Percentiles rank a stretch among this genome's conserved stretches.
Evolutionary conservation across 2,329 filamentous ascomycete species (phyloP).

Genomic region (Penicillium corylophilum): DNA sequence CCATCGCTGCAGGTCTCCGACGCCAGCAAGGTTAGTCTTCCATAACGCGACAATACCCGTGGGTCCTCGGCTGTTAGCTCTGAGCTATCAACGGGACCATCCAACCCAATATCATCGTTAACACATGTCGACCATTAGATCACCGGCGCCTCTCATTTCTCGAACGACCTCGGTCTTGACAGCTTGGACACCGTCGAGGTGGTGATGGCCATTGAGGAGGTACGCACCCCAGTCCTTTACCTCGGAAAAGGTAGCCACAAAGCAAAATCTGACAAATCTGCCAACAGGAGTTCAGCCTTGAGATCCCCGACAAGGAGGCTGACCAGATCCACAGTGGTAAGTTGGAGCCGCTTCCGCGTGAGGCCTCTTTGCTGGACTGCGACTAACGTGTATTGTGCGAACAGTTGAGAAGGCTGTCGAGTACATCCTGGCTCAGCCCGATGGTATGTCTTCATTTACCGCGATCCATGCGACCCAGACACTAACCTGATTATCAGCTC

Average conservation of each 20-base stretch:
- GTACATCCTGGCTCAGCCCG: constrained; percentile 90
- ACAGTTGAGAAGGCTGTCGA: constrained; percentile 90
- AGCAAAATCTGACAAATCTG: constrained; percentile 17
- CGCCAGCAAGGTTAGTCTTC: constrained; percentile 39
- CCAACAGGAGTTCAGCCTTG: constrained; percentile 75
- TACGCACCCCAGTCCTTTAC: constrained; percentile 38
- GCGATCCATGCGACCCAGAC: neutral
- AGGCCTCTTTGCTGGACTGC: neutral
- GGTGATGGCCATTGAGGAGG: constrained; percentile 99
- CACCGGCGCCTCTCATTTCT: constrained; percentile 80
- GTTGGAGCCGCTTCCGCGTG: constrained; percentile 35
- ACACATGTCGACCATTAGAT: constrained; percentile 60
- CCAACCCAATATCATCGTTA: constrained; percentile 19
- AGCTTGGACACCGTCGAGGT: constrained; percentile 98
- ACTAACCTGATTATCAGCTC: constrained; percentile 31
- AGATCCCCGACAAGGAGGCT: constrained; percentile 97
- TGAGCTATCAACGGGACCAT: neutral
- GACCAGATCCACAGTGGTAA: constrained; percentile 90
- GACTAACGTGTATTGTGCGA: constrained; percentile 16
- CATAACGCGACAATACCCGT: constrained; percentile 5
- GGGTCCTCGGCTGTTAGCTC: constrained; percentile 1
- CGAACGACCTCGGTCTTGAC: constrained; percentile 95
- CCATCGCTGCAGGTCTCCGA: constrained; percentile 34
- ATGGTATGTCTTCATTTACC: constrained; percentile 63
- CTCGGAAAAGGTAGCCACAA: constrained; percentile 8